Percentiles rank a stretch among this genome's conserved stretches.
Conservation (phyloP, 106 monocot species). For the Acorus calamus region DNA sequence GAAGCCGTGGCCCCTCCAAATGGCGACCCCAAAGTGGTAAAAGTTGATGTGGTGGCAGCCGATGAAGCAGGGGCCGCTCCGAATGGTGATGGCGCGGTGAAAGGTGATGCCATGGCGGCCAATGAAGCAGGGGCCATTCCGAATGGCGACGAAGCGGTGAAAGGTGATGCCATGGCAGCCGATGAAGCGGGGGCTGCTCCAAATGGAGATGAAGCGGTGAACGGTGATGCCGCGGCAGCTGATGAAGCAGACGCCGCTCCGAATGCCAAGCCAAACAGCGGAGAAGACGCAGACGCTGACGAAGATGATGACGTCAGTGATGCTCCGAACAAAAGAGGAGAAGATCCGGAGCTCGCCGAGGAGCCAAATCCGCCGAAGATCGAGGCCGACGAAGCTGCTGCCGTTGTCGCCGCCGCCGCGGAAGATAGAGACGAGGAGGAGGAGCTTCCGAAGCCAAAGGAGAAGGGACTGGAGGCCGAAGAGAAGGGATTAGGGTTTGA, state of each 20-base stretch:
- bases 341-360: neutral
- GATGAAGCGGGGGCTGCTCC: neutral
- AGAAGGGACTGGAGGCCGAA: neutral
- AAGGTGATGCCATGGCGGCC: too few species aligned
- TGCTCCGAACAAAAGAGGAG: neutral
- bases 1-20: neutral
- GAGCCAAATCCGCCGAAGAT: neutral
- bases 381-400: neutral
- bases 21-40: neutral
- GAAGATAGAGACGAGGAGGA: neutral
- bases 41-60: neutral
- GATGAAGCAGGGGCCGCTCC: too few species aligned
- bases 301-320: neutral
- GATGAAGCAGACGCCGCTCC: neutral
- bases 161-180: neutral
- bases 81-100: too few species aligned
- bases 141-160: neutral
- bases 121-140: neutral
- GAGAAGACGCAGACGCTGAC: neutral
- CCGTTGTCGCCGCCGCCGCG: neutral
- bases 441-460: conserved; percentile 1
- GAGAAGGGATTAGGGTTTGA: neutral
- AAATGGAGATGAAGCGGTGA: neutral
- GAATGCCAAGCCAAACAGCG: neutral
- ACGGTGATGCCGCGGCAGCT: neutral